Conservation (phyloP, 176 grass and related monocot genomes). For the Musa troglodytarum region DNA sequence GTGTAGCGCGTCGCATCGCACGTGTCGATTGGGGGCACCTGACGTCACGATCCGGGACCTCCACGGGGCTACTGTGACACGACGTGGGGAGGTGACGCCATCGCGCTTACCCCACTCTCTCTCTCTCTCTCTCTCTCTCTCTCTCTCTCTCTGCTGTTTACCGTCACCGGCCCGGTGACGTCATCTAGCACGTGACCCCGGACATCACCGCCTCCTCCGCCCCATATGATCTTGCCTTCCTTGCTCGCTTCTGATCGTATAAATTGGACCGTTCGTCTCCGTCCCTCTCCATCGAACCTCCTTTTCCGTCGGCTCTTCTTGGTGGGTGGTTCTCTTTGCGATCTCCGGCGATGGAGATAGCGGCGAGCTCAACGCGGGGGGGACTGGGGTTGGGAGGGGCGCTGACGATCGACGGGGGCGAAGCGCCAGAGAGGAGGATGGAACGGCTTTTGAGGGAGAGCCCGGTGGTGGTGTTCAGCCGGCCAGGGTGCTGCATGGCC, state of each 20-base stretch:
- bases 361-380: background rate
- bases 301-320: background rate
- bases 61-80: background rate
- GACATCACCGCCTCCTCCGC: background rate
- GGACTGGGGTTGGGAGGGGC: background rate
- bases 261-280: background rate
- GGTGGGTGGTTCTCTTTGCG: background rate
- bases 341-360: background rate
- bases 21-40: background rate
- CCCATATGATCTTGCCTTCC: background rate
- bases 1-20: background rate
- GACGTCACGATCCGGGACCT: background rate
- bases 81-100: background rate
- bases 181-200: constrained; percentile 10
- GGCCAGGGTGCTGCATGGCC: constrained; percentile 33
- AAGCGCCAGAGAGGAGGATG: constrained; percentile 22
- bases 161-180: constrained; percentile 5
- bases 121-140: too few species aligned
- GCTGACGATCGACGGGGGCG: constrained; percentile 21
- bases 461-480: constrained; percentile 32
- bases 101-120: background rate
- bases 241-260: background rate
- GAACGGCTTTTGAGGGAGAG: constrained; percentile 27
- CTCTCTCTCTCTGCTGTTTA: background rate
- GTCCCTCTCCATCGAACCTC: background rate